Evolutionary conservation across 129 eudicot species (phyloP), one percentile per base, ranked within the genome.

Genomic region (Gnaphalium uliginosum): DNA sequence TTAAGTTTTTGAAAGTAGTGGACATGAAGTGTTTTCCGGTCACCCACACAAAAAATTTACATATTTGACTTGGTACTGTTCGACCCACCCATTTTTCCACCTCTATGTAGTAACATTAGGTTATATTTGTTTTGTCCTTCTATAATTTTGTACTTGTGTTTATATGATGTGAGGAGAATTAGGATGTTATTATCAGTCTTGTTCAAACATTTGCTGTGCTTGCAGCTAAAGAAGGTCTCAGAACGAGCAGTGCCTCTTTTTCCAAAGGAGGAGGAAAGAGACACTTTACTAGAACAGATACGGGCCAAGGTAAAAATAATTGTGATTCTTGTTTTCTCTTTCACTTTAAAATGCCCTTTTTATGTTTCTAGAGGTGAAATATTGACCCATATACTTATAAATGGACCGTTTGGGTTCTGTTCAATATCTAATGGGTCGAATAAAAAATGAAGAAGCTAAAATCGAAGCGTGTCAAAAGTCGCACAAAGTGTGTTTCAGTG

Each of bases 181-280:
- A 46, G 53, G 53, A 46, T 13, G 53, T 46, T 46, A 11, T 2
- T 46, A 14, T 46, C n/a, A 4, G n/a, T 46, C 53, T 46, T n/a
- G 4, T 2, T 53, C 7, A 65, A 19, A 15, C 2, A 66, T 3
- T 37, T 58, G 35, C 30, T 21, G 48, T 53, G 64, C 6, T 79
- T 82, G 86, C 91, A 89, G 89, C 77, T 93, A 84, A 85, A 89
- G 82, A 90, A 90, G 87, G 98, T 90, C 8, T 59, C 89, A 4
- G 92, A 88, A 72, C 85, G 89, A 48, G 74, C 81, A 14, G 81
- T 33, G 74, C 88, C 92, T 60, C 74, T 75, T 32, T 75, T 82
- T 82, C 84, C 76, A 37, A 85, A 86, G 84, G 87, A 72, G 21
- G 96, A 90, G 54, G 98, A 90, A 80, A 86, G 87, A 83, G 92